Evolutionary conservation across 805 yeast genomes (phyloP), one percentile per base, ranked within the genome.

Genomic region (Candida chauliodis): DNA sequence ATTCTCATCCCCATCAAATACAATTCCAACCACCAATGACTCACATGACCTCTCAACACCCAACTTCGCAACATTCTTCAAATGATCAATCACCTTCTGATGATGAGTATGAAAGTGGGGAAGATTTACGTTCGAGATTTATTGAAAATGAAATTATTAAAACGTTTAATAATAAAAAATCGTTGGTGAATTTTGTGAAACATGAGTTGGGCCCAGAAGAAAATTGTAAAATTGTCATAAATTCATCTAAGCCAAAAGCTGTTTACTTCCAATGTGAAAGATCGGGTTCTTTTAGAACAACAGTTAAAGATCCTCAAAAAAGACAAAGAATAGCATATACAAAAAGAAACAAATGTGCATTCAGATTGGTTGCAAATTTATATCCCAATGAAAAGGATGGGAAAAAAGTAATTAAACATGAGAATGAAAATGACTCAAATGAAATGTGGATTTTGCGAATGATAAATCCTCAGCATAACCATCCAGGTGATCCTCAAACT

Each of bases 321-420:
- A 54, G 75, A 52, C 73, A 69, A 46, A 50, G 75, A 47, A 71
- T 67, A 9, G 75, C 73, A 10, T 69, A 67, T 56, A 68, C 73
- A 40, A 69, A 69, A 52, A 51, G 75, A 45, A 62, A 59, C 51
- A 69, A 69, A 54, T 69, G 75, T 53, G 72, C 71, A 15, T 69
- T 67, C 54, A 47, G 73, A 37, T 53, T 69, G 45, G 73, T 68
- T 17, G 71, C 71, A 34, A 65, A 65, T 48, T 53, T 58, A 55
- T 66, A 66, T 44, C 73, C 73, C 18, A 64, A 69, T 1, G 73
- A 67, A 37, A 68, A 67, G 55, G 72, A 66, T 37, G 59, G 61
- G 61, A 53, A 61, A 45, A 56, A 60, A 52, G 49, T 41, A 34
- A 49, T 53, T 44, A 46, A 43, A 16, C 59, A 52, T 36, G 47